phyloP scores from a whole-genome alignment of 352 stramenopile genomes.

The Phytophthora foliorum region DNA sequence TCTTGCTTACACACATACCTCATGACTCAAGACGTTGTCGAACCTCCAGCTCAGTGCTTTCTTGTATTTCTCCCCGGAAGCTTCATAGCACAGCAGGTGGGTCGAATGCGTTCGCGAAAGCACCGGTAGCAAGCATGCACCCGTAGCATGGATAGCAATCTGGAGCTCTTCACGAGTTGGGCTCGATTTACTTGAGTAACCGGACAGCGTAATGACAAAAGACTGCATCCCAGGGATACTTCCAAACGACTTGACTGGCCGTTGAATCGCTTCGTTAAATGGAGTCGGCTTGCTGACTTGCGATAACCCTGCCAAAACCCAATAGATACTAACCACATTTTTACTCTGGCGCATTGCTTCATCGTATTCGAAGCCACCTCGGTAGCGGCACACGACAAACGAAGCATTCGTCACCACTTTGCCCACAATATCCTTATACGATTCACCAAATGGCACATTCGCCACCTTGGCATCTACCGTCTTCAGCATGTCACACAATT shows the following conservation, averaged over 20 bases:
- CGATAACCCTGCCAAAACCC: slow-evolving; percentile 68
- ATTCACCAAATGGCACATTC: slow-evolving; percentile 74
- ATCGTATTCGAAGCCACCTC: slow-evolving; percentile 84
- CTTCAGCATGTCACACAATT: slow-evolving; percentile 75
- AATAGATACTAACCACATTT: slow-evolving; percentile 83
- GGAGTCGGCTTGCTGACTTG: slow-evolving; percentile 39
- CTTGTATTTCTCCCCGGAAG: slow-evolving; percentile 88
- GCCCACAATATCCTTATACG: slow-evolving; percentile 79
- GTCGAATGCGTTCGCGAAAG: slow-evolving; percentile 86
- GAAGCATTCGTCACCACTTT: slow-evolving; percentile 85
- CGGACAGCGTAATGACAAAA: slow-evolving; percentile 87
- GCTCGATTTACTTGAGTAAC: slow-evolving; percentile 78
- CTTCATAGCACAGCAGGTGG: slow-evolving; percentile 83
- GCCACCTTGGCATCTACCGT: slow-evolving; percentile 81
- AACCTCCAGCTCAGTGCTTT: slow-evolving; percentile 86
- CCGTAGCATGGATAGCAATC: slow-evolving; percentile 83
- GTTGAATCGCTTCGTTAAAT: slow-evolving; percentile 66
- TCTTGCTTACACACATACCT: slow-evolving; percentile 51
- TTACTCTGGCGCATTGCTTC: slow-evolving; percentile 78
- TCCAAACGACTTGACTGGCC: slow-evolving; percentile 69
- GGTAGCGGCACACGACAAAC: slow-evolving; percentile 86
- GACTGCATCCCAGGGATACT: slow-evolving; percentile 81
- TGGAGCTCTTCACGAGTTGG: slow-evolving; percentile 87
- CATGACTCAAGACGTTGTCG: slow-evolving; percentile 80
- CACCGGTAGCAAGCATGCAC: slow-evolving; percentile 87